These are phyloP conservation scores for Oryza punctata DNA, from an alignment of 176 grass and related monocot genomes.

Conservation along the genomic window DNA sequence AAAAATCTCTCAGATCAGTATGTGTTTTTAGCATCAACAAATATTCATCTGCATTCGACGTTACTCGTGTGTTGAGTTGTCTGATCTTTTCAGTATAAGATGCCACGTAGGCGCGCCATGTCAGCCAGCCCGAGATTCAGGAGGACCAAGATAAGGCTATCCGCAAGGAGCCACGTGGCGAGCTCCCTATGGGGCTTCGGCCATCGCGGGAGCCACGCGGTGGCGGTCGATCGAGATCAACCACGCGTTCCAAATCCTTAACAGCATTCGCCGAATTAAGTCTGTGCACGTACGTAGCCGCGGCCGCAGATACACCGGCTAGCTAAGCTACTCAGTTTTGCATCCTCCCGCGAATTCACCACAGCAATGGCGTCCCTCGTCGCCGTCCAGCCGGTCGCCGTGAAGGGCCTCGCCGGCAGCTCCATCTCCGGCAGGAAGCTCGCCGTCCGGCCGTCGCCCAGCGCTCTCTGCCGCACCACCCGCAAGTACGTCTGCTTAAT, in stretches of 20 bases:
- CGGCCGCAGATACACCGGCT: background rate
- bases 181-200: conserved; percentile 37
- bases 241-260: conserved; percentile 47
- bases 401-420: conserved; percentile 84
- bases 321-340: background rate
- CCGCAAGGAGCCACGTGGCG: conserved; percentile 55
- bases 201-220: conserved; percentile 24
- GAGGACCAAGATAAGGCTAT: conserved; percentile 71
- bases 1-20: too few species aligned
- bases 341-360: background rate
- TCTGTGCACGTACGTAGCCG: conserved; percentile 26
- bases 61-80: background rate
- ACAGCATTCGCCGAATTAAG: conserved; percentile 26
- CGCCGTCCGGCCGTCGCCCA: conserved; percentile 51
- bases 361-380: conserved; percentile 80
- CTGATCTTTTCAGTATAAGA: background rate
- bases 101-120: conserved; percentile 4
- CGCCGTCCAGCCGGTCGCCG: conserved; percentile 69
- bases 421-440: conserved; percentile 76
- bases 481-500: too few species aligned
- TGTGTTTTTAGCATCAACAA: too few species aligned
- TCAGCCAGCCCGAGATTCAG: conserved; percentile 4
- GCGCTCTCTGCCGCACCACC: conserved; percentile 39
- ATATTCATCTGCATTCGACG: background rate
- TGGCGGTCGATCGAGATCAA: background rate